These are phyloP conservation scores for Populus tremula DNA, from an alignment of 345 rosid genomes.

Conservation along the genomic window DNA sequence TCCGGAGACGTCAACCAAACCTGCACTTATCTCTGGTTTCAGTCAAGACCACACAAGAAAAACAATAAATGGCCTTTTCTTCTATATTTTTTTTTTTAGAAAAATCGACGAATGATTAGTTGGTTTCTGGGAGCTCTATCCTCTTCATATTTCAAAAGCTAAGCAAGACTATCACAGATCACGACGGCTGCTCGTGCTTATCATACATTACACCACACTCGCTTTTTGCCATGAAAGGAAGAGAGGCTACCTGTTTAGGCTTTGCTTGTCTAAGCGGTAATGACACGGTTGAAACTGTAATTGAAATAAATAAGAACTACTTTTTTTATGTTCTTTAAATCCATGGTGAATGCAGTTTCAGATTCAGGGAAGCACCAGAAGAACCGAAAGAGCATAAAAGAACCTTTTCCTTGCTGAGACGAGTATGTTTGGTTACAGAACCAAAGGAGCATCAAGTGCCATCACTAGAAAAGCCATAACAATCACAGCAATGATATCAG, in stretches of 20 bases:
- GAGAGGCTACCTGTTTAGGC: too few relatives aligned
- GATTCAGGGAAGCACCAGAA: not conserved
- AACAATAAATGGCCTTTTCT: not conserved
- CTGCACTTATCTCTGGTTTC: slow-evolving; percentile 15
- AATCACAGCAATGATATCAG: not conserved
- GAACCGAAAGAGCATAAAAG: not conserved
- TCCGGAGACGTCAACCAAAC: slow-evolving; percentile 1
- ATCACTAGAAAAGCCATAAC: not conserved
- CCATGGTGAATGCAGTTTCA: not conserved
- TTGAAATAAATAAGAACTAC: too few relatives aligned
- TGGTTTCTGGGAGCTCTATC: not conserved
- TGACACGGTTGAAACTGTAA: too few relatives aligned
- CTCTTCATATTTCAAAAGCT: not conserved
- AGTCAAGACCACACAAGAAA: not conserved
- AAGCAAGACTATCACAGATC: not conserved
- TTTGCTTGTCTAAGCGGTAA: too few relatives aligned
- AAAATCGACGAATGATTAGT: not conserved
- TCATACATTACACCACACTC: too few relatives aligned
- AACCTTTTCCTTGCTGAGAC: not conserved
- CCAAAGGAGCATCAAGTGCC: not conserved
- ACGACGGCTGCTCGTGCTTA: too few relatives aligned
- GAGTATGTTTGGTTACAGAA: not conserved
- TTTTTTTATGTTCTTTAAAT: too few relatives aligned
- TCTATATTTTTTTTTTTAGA: not conserved
- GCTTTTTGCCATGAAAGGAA: too few relatives aligned